Evolutionary conservation across 192 early-diverging fungal species (phyloP), one percentile per base, ranked within the genome.

Genomic region (Radiomyces spectabilis): DNA sequence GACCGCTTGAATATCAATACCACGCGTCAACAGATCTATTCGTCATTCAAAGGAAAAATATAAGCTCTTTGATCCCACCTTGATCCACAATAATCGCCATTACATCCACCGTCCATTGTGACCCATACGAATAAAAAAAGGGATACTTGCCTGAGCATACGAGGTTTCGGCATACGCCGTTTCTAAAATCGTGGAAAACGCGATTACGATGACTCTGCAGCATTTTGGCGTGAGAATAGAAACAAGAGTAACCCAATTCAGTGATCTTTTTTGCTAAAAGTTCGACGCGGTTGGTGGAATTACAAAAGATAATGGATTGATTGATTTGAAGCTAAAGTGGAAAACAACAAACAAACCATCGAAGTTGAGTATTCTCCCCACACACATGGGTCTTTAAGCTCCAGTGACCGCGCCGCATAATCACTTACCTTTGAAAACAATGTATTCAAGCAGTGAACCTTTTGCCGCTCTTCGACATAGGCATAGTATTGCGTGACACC

Each of bases 271-370:
- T 94, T 46, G 96, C 96, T 49, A 99, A 76, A 43, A 99, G 85
- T 69, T 99, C 96, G 27, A 99, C 96, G 35, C 96, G 89, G 79
- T 90, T 92, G 38, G 96, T 97, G 0, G 96, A 99, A 75, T 99
- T 99, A 71, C 96, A 99, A 68, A 99, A 99, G 66, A 99, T 99
- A 57, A 99, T 99, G 30, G 94, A 97, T 83, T 99, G 96, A 75
- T 99, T 99, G 79, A 99, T 96, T 87, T 99, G 96, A 22, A 99
- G 86, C 87, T 91, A 41, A 19, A 41, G 0, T 35, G 32, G 22
- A 24, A 39, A 34, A 37, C 15, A 29, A 41, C 33, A 32, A 30
- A 18, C 32, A 53, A 34, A 25, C 5, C n/a, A n/a, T n/a, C n/a
- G n/a, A n/a, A n/a, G n/a, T n/a, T n/a, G 18, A 31, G 10, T 38